Evolutionary conservation across 2,329 filamentous ascomycete species (phyloP).

Genomic region (Mariannaea sp.): DNA sequence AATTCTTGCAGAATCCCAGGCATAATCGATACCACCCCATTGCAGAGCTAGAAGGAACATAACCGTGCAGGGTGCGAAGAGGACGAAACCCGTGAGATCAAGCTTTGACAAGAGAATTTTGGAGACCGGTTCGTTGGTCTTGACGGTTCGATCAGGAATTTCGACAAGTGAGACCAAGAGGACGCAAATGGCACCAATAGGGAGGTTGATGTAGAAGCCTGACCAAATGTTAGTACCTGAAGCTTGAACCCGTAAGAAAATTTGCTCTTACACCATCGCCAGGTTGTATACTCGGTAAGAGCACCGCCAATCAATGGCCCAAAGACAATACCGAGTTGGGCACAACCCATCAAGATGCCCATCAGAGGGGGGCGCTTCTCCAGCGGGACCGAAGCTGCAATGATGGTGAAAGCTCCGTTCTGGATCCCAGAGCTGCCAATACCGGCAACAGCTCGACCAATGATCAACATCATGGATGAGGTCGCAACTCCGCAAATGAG

Average conservation of each 20-base stretch:
- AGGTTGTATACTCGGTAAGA: slow-evolving; percentile 46
- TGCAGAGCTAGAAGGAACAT: slow-evolving; percentile 58
- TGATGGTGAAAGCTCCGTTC: slow-evolving; percentile 43
- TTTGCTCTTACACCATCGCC: slow-evolving; percentile 51
- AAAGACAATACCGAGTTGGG: slow-evolving; percentile 50
- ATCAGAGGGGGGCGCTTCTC: slow-evolving; percentile 36
- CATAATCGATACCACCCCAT: slow-evolving; percentile 53
- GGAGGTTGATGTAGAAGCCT: slow-evolving; percentile 55
- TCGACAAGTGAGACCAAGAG: slow-evolving; percentile 40
- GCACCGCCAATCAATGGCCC: slow-evolving; percentile 55
- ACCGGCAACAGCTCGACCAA: slow-evolving; percentile 55
- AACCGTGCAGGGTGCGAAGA: slow-evolving; percentile 53
- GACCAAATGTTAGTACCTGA: slow-evolving; percentile 11
- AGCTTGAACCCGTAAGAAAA: neutral
- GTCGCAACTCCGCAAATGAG: slow-evolving; percentile 53
- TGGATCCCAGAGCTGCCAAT: slow-evolving; percentile 52
- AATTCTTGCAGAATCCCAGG: slow-evolving; percentile 51
- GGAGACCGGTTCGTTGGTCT: slow-evolving; percentile 16
- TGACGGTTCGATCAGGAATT: slow-evolving; percentile 42
- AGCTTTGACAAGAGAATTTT: slow-evolving; percentile 40
- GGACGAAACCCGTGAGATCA: slow-evolving; percentile 50
- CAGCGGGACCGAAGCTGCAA: slow-evolving; percentile 39
- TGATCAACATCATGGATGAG: slow-evolving; percentile 53
- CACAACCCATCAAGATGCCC: slow-evolving; percentile 40
- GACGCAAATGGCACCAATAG: slow-evolving; percentile 46